phyloP scores from a whole-genome alignment of 345 rosid genomes.

The Populus ilicifolia region DNA sequence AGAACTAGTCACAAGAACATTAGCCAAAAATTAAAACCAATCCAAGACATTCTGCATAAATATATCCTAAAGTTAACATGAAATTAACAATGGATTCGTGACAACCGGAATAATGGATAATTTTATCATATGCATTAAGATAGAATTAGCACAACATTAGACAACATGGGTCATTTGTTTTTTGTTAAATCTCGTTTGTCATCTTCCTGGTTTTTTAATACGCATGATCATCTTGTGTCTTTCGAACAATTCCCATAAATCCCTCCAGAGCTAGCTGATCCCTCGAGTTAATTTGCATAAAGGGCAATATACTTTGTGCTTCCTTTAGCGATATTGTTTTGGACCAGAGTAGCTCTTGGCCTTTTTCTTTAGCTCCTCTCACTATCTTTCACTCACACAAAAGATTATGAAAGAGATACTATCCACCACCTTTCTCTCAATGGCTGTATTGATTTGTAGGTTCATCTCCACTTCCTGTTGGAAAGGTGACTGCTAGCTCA shows the following conservation, averaged over 20 bases:
- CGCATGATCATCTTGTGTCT: background rate
- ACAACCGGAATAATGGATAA: constrained; percentile 10
- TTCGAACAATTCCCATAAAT: background rate
- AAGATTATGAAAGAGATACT: background rate
- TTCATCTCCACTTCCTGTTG: constrained; percentile 19
- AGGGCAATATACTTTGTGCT: constrained; percentile 11
- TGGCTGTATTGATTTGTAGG: background rate
- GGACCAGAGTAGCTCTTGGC: constrained; percentile 21
- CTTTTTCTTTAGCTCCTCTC: constrained; percentile 20
- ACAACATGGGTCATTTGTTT: constrained; percentile 13
- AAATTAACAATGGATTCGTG: constrained; percentile 30
- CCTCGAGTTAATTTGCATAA: background rate
- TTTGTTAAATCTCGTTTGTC: constrained; percentile 13
- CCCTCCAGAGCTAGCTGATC: background rate
- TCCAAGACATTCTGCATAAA: background rate
- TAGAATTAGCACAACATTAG: constrained; percentile 6
- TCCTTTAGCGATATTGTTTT: constrained; percentile 5
- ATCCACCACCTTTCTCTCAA: constrained; percentile 12
- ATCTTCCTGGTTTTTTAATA: background rate
- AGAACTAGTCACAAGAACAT: no score
- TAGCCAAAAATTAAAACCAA: background rate
- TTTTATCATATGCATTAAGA: constrained; percentile 20
- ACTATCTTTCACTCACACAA: background rate
- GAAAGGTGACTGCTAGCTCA: constrained; percentile 33
- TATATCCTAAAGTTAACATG: background rate